phyloP scores from a whole-genome alignment of 1,284 basidiomycete species.

The Ceratobasidium theobromae region DNA sequence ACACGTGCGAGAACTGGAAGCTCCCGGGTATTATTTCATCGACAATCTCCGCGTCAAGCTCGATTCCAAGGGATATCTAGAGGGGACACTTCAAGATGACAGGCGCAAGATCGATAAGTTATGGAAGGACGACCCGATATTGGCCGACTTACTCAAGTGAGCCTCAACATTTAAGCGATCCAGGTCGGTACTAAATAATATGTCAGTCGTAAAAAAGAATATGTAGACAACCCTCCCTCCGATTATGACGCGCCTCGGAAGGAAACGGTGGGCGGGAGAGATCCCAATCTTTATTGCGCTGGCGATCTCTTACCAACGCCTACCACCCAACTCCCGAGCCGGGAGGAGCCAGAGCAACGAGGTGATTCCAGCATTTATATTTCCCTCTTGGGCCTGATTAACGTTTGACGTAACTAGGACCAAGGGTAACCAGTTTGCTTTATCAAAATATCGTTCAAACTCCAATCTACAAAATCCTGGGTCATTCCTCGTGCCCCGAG shows the following conservation, averaged over 20 bases:
- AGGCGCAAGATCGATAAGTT: conserved; percentile 20
- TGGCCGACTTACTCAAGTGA: conserved; percentile 14
- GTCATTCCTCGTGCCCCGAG: conserved; percentile 14
- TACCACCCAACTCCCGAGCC: background rate
- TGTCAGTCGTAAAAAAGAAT: conserved; percentile 17
- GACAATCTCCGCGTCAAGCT: conserved; percentile 26
- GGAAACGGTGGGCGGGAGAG: background rate
- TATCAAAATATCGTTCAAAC: conserved; percentile 16
- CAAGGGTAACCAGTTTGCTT: conserved; percentile 1
- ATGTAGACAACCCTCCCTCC: conserved; percentile 1
- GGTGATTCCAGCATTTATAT: background rate
- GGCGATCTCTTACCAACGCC: conserved; percentile 17
- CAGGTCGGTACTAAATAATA: background rate
- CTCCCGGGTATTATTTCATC: conserved; percentile 17
- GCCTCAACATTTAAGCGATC: background rate
- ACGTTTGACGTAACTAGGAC: background rate
- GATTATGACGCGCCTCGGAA: background rate
- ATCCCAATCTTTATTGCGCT: conserved; percentile 7
- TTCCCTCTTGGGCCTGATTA: background rate
- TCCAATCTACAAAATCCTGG: conserved; percentile 14
- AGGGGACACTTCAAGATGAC: conserved; percentile 20
- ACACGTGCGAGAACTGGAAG: conserved; percentile 7
- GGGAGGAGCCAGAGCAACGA: background rate
- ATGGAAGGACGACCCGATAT: conserved; percentile 11
- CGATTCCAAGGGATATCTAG: conserved; percentile 20